Percentiles rank a stretch among this genome's conserved stretches.
Evolutionary conservation across 495 filamentous ascomycete species (phyloP).

Genomic region (Neurospora sublineolata): DNA sequence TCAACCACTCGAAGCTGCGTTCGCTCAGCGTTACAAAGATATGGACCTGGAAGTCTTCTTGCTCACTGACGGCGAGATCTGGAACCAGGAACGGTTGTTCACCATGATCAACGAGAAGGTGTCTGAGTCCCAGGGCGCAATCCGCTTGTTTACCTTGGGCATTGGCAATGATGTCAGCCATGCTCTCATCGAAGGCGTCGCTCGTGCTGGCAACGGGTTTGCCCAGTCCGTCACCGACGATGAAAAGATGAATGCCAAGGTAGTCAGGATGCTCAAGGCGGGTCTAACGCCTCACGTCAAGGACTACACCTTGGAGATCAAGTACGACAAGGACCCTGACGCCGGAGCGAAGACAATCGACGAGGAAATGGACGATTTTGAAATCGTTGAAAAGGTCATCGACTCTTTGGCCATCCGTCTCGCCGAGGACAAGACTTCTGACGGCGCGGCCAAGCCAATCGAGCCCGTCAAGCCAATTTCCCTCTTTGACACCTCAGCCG

Average conservation of each 20-base stretch:
- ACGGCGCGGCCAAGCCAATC: neutral
- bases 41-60: conserved; percentile 53
- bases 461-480: conserved; percentile 37
- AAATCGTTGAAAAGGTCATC: conserved; percentile 43
- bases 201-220: conserved; percentile 56
- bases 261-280: conserved; percentile 61
- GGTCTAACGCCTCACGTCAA: conserved; percentile 49
- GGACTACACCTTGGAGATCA: conserved; percentile 49
- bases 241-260: conserved; percentile 51
- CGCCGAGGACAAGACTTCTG: conserved; percentile 3
- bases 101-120: conserved; percentile 41
- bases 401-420: conserved; percentile 28
- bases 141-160: conserved; percentile 56
- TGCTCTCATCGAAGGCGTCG: conserved; percentile 55
- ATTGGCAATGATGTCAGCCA: conserved; percentile 52
- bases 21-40: conserved; percentile 39
- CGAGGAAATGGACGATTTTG: conserved; percentile 33
- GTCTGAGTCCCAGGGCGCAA: conserved; percentile 30
- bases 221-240: conserved; percentile 45
- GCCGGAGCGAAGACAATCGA: neutral
- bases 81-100: conserved; percentile 45
- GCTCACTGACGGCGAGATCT: conserved; percentile 63
- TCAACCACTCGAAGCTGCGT: conserved; percentile 38
- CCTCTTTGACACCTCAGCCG: conserved; percentile 40
- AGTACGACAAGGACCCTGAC: conserved; percentile 33